Conservation (phyloP, 371 early-diverging fungal species). For the Lichtheimia corymbifera region DNA sequence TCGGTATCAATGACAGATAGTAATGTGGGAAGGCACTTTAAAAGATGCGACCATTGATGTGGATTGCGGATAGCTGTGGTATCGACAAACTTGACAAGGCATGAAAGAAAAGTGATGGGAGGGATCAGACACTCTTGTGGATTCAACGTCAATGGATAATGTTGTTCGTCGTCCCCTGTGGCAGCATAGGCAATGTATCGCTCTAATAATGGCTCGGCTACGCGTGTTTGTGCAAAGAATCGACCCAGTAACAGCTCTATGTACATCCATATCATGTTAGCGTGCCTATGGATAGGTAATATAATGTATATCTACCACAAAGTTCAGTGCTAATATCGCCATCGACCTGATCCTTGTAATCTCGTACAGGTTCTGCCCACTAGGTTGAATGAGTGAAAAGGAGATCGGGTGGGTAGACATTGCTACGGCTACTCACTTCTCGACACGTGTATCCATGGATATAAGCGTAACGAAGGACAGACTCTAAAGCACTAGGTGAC, state of each 20-base stretch:
- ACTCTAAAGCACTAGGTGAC: constrained; percentile 15
- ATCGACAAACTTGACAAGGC: constrained; percentile 22
- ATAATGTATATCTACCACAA: constrained; percentile 25
- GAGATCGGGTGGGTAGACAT: neutral
- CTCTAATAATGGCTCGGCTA: constrained; percentile 35
- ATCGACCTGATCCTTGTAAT: constrained; percentile 29
- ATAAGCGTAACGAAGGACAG: constrained; percentile 18
- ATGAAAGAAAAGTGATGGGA: constrained; percentile 14
- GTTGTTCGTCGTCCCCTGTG: constrained; percentile 20
- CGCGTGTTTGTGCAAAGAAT: constrained; percentile 31
- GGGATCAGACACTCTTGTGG: constrained; percentile 13
- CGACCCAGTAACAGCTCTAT: constrained; percentile 37
- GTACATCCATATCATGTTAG: neutral
- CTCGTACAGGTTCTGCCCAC: constrained; percentile 44
- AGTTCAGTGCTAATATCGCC: constrained; percentile 18
- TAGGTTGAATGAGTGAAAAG: constrained; percentile 1
- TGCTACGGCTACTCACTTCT: constrained; percentile 6
- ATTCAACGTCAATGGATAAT: constrained; percentile 1
- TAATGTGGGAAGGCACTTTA: constrained; percentile 24
- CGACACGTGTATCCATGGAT: constrained; percentile 14
- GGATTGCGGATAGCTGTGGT: constrained; percentile 23
- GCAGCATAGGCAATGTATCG: constrained; percentile 35
- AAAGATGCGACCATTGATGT: constrained; percentile 39
- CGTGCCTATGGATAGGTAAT: neutral
- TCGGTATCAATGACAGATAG: constrained; percentile 26